A percentile compares a stretch with the other conserved stretches of the same genome.
phyloP scores from a whole-genome alignment of 257 asterid genomes.

The Solanum chaucha region DNA sequence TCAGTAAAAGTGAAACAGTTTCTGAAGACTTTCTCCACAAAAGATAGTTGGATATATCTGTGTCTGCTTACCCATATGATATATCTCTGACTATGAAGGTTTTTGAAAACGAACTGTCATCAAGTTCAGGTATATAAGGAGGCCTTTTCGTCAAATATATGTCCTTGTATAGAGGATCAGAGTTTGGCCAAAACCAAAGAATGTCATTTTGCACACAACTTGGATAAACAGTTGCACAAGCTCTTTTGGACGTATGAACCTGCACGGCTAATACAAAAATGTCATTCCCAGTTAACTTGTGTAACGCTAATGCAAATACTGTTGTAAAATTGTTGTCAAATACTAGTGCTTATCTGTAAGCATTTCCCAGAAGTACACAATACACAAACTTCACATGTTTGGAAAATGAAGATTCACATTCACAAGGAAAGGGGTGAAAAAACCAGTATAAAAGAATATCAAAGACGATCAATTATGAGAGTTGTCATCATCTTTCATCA shows the following conservation, averaged over 20 bases:
- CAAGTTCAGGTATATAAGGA: conserved; percentile 75
- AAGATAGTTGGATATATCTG: neutral
- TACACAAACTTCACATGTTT: neutral
- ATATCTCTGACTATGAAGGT: conserved; percentile 59
- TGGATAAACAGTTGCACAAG: conserved; percentile 82
- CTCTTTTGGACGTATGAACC: conserved; percentile 72
- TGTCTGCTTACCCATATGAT: conserved; percentile 55
- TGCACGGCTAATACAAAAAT: conserved; percentile 19
- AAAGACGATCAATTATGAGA: neutral
- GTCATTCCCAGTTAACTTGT: neutral
- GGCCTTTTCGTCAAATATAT: conserved; percentile 52
- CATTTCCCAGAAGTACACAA: neutral
- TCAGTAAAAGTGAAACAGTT: neutral
- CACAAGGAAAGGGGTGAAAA: neutral
- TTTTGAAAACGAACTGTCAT: conserved; percentile 65
- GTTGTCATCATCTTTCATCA: neutral
- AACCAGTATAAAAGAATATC: neutral
- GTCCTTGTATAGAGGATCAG: conserved; percentile 56
- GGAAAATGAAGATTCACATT: neutral
- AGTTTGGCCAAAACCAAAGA: conserved; percentile 92
- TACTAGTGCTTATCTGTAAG: neutral
- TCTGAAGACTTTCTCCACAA: neutral
- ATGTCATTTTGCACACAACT: conserved; percentile 70
- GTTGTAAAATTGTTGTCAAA: neutral
- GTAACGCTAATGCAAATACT: neutral